Conservation (phyloP, 768 basidiomycete genomes). For the Suillus alpinus region DNA sequence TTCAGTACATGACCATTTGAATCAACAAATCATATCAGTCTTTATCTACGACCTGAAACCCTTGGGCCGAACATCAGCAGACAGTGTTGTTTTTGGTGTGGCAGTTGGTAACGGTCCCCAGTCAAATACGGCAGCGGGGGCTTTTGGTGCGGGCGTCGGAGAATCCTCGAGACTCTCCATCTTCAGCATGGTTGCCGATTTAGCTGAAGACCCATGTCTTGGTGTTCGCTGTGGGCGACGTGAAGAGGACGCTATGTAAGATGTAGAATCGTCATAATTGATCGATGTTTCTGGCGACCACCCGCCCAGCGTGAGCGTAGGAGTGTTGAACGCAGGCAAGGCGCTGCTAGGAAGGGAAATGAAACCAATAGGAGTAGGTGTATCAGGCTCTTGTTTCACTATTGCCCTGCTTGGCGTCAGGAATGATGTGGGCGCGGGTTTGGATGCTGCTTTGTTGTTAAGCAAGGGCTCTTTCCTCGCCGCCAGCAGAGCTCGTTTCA, state of each 20-base stretch:
- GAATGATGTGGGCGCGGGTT: constrained; percentile 21
- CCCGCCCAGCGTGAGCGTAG: constrained; percentile 11
- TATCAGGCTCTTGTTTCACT: constrained; percentile 8
- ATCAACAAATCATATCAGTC: background rate
- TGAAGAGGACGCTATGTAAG: constrained; percentile 18
- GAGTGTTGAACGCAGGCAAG: constrained; percentile 20
- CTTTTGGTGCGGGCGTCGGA: constrained; percentile 1
- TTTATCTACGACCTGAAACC: background rate
- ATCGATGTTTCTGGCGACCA: constrained; percentile 23
- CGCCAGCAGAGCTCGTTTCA: constrained; percentile 65
- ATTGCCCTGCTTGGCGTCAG: constrained; percentile 27
- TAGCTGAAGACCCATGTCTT: constrained; percentile 3
- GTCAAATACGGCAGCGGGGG: constrained; percentile 11
- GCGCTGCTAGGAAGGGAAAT: constrained; percentile 18
- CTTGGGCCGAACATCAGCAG: constrained; percentile 11
- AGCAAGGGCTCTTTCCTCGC: constrained; percentile 64
- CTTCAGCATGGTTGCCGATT: constrained; percentile 1
- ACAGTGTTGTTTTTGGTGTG: constrained; percentile 13
- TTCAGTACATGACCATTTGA: background rate
- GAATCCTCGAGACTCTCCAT: background rate
- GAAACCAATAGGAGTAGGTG: constrained; percentile 4
- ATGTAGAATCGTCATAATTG: constrained; percentile 14
- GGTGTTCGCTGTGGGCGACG: constrained; percentile 10
- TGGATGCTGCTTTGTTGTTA: constrained; percentile 47
- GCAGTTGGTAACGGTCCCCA: constrained; percentile 20